Evolutionary conservation across 768 basidiomycete genomes (phyloP).

Genomic region (Aureoboletus auriporus): DNA sequence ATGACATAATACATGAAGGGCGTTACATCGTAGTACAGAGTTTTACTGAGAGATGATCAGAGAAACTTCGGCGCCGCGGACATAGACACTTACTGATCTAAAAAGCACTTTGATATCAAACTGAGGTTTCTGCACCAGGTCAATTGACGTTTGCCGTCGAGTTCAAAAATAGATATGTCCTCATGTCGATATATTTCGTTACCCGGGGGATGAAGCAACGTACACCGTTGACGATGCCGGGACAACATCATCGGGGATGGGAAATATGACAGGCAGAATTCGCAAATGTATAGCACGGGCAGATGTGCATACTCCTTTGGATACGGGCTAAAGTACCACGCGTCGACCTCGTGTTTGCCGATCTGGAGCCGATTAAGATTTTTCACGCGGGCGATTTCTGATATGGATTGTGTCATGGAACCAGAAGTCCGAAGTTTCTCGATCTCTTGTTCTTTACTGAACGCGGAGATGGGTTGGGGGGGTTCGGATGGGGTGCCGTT

Average conservation of each 20-base stretch:
- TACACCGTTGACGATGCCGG: conserved; percentile 90
- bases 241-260: conserved; percentile 87
- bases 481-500: conserved; percentile 43
- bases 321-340: conserved; percentile 99
- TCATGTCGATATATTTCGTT: conserved; percentile 99
- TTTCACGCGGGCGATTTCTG: conserved; percentile 96
- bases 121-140: conserved; percentile 97
- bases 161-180: conserved; percentile 96
- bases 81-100: conserved; percentile 78
- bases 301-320: conserved; percentile 97
- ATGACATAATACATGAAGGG: conserved; percentile 99
- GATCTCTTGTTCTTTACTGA: conserved; percentile 98
- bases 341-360: conserved; percentile 93
- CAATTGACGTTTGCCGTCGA: conserved; percentile 93
- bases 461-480: conserved; percentile 53
- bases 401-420: conserved; percentile 98
- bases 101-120: conserved; percentile 94
- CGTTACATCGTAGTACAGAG: conserved; percentile 98
- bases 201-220: conserved; percentile 89
- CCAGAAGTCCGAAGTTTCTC: conserved; percentile 97
- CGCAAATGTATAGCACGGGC: conserved; percentile 94
- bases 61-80: conserved; percentile 6
- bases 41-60: conserved; percentile 61
- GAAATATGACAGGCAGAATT: conserved; percentile 94
- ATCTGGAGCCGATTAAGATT: conserved; percentile 97